These are phyloP conservation scores for Alternaria gaisen DNA, from an alignment of 2,329 filamentous ascomycete genomes.

Conservation along the genomic window DNA sequence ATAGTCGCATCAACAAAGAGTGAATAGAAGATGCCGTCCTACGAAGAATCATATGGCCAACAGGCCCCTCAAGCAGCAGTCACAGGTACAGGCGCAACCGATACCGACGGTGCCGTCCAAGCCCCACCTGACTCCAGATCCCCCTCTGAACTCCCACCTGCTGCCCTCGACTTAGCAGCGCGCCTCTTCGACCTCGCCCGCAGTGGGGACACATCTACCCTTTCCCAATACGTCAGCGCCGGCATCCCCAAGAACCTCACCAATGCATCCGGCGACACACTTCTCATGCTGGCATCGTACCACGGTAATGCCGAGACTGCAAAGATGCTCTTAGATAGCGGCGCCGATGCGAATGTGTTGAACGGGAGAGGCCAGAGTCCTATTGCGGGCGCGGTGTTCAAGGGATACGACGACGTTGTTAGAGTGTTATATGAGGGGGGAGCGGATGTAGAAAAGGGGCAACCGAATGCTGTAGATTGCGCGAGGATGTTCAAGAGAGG, in stretches of 20 bases:
- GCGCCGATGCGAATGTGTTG: slow-evolving; percentile 72
- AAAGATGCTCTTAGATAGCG: slow-evolving; percentile 66
- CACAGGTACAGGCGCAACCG: slow-evolving; percentile 9
- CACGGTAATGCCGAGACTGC: slow-evolving; percentile 71
- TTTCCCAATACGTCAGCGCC: slow-evolving; percentile 70
- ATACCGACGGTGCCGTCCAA: slow-evolving; percentile 8
- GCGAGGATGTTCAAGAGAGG: slow-evolving; percentile 58
- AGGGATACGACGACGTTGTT: slow-evolving; percentile 71
- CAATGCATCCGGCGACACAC: slow-evolving; percentile 76
- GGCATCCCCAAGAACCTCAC: slow-evolving; percentile 75
- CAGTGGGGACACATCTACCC: slow-evolving; percentile 64
- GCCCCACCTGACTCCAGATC: slow-evolving; percentile 15
- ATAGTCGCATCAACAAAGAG: not conserved
- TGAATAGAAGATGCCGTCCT: slow-evolving; percentile 26
- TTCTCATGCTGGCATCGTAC: slow-evolving; percentile 78
- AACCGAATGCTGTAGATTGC: slow-evolving; percentile 58
- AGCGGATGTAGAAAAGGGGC: slow-evolving; percentile 53
- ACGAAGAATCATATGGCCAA: slow-evolving; percentile 22
- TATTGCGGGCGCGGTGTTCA: slow-evolving; percentile 76
- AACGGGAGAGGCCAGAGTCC: slow-evolving; percentile 75
- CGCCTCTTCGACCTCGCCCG: slow-evolving; percentile 74
- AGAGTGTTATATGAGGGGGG: slow-evolving; percentile 59
- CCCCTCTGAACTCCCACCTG: slow-evolving; percentile 62
- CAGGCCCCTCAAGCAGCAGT: slow-evolving; percentile 9
- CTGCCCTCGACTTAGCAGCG: slow-evolving; percentile 71